Base-by-base conservation (phyloP, 208 protist genomes). In the Leishmania amazonensis region DNA sequence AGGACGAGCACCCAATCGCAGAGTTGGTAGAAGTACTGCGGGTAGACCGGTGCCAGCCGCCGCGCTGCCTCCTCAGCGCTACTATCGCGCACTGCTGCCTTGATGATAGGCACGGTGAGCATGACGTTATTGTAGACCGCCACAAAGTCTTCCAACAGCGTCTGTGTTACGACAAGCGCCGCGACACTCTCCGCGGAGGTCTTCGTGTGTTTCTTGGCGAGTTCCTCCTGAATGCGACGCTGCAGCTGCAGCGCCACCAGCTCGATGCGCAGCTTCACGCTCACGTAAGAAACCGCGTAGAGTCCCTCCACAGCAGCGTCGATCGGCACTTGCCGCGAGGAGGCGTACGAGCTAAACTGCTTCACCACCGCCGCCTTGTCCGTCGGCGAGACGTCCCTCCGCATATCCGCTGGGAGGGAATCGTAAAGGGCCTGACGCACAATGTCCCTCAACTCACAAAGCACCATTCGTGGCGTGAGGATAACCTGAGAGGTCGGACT, bases 21-120 rank as follows among this genome's bases (percentile, higher is more conserved):
- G 17, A 96, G 81, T 54, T 90, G 84, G 65, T 96, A 96, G 84
- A 91, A 96, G 67, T 95, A 91, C 31, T 86, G 85, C 54, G 68
- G 73, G 40, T 90, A 81, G 51, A 90, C 73, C 5, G 87, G 84
- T 78, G 68, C 67, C n/a, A 88, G 81, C 24, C 76, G 81, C 47
- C 78, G 72, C 24, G 74, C 83, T 28, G 68, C 71, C 54, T 74
- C 64, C 24, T 40, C 60, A 53, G 11, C 35, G 74, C 31, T 75
- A 31, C 54, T 24, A 6, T 73, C 78, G 19, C 76, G 83, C 35
- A 78, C 78, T 40, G 85, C 82, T 9, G 81, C 71, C 53, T 89
- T 86, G 40, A 89, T 82, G 68, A 90, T 85, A 35, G 89, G 91
- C 62, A 94, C 81, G 3, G 86, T 89, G 31, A 93, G 83, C 68